Base-by-base conservation (phyloP, 179 eudicot genomes). In the Vitellaria paradoxa region DNA sequence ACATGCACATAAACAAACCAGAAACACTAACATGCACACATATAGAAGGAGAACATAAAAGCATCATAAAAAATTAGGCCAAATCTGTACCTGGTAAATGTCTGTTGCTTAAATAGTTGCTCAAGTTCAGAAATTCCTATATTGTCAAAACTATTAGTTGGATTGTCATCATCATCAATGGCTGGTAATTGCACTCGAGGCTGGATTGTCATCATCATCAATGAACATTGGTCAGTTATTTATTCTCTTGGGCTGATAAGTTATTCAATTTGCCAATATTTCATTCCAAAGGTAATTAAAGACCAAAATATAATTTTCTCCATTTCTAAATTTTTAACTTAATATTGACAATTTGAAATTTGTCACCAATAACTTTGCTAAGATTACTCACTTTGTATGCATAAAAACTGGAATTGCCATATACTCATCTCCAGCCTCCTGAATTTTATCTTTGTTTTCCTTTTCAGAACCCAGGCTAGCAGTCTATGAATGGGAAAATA, bases 341-440 rank as follows among this genome's bases (percentile, higher is more conserved):
- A 60, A 59, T 11, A 73, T 37, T 13, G 15, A 63, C 37, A 9
- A 21, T 7, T n/a, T n/a, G n/a, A n/a, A n/a, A 50, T 7, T 12
- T 50, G 55, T 20, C 6, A 11, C 5, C 9, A 17, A 10, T 42
- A 50, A 45, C n/a, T 13, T 49, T 69, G 60, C 8, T 23, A 15
- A 63, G 53, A 69, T 40, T 55, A 82, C 89, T 79, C 62, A 94
- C 98, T 89, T 95, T 47, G 97, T 88, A 73, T 95, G 97, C 70
- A 95, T 89, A 78, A 93, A 95, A 76, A 95, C 85, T 37, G 97
- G 97, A 56, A 93, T 70, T 65, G 95, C 93, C 72, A 90, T 84
- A 76, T 86, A 91, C 77, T 93, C 95, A 75, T 89, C 91, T 82
- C 92, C 95, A 64, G 76, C 81, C 75, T 88, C 99, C 65, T 79